These are phyloP conservation scores for Pyrenophora graminea DNA, from an alignment of 2,329 filamentous ascomycete genomes.

Conservation along the genomic window DNA sequence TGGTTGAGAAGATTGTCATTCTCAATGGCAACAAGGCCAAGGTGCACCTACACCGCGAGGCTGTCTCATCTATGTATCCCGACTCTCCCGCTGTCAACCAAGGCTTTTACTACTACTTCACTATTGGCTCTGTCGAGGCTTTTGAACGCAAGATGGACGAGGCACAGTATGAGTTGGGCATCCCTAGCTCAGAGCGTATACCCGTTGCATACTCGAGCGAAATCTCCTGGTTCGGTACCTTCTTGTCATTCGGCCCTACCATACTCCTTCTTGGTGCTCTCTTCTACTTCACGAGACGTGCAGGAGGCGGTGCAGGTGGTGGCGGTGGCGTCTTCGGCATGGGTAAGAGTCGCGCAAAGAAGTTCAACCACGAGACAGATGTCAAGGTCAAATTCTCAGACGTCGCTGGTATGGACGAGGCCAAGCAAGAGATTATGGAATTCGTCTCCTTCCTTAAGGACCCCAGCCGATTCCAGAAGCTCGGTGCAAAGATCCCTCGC, in stretches of 20 bases:
- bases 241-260: conserved; percentile 85
- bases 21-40: conserved; percentile 77
- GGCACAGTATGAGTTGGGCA: conserved; percentile 83
- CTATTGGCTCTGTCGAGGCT: conserved; percentile 89
- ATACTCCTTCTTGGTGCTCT: conserved; percentile 82
- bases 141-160: conserved; percentile 89
- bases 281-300: conserved; percentile 77
- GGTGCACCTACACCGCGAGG: conserved; percentile 78
- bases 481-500: conserved; percentile 96
- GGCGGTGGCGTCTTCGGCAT: conserved; percentile 85
- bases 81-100: conserved; percentile 71
- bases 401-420: conserved; percentile 97
- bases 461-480: conserved; percentile 86
- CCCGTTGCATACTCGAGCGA: conserved; percentile 86
- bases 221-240: conserved; percentile 69
- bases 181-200: conserved; percentile 85
- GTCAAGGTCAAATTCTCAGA: conserved; percentile 97
- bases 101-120: conserved; percentile 87
- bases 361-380: conserved; percentile 95
- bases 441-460: conserved; percentile 97
- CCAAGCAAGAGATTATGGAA: conserved; percentile 98
- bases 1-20: conserved; percentile 89
- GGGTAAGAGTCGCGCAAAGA: conserved; percentile 92
- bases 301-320: conserved; percentile 64
- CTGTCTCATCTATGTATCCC: conserved; percentile 71